Base-by-base conservation (phyloP, 345 rosid species). In the Hibiscus tridactylites region DNA sequence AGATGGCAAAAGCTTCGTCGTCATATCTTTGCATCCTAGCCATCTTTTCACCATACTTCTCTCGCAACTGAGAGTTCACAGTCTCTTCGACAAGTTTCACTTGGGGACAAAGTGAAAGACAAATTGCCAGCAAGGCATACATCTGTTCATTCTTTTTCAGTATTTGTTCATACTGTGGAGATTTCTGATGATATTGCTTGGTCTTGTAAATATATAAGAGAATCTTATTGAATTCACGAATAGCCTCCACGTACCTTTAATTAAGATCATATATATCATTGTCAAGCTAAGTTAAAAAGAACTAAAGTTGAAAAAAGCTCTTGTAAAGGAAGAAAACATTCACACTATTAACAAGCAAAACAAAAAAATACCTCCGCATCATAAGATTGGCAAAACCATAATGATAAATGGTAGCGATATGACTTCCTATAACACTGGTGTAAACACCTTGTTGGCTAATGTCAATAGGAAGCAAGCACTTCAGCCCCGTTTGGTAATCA, bases 1-100 rank as follows among this genome's bases (percentile, higher is more conserved):
- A 92, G 19, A 86, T 72, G 26, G 83, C 82, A 77, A 92, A 92
- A 44, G 96, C 97, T 61, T 95, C 99, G 6, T 92, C 97, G 58
- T 95, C 99, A 47, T 57, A 95, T 78, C 97, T 86, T 81, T 87
- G 99, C 96, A 95, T 90, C 77, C 93, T 84, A 75, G 78, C 74
- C 98, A 95, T 95, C 86, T 95, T 95, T 67, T 95, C 99, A 75
- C 99, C 99, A 78, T 95, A 92, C 83, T 95, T 95, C 86, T 95
- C 99, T 59, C 91, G 82, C 81, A 95, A 67, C 21, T 92, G 99
- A 75, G 88, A 73, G 76, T 86, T 90, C 54, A 95, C 98, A 64
- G 96, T 88, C 76, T 95, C 99, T 6, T 95, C 99, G 26, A 92
- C 88, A 78, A 92, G 96, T 79, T 92, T 90, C 59, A 82, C 82